A percentile compares a stretch with the other conserved stretches of the same genome.
Conservation (phyloP, 176 grass and related monocot genomes). For the Echinochloa phyllopogon region DNA sequence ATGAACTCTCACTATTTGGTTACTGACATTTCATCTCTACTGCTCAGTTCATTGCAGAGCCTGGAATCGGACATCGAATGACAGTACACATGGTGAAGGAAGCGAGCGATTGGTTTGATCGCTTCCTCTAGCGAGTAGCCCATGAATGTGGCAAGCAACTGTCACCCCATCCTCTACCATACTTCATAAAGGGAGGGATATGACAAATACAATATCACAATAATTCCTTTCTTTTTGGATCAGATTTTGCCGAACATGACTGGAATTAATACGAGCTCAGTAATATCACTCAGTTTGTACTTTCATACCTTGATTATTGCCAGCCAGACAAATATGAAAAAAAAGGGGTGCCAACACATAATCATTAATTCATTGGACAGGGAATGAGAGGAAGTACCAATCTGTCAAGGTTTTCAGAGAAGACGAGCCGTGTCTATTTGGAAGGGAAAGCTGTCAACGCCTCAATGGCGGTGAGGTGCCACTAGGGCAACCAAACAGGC, state of each 20-base stretch:
- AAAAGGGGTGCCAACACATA: background rate
- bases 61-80: constrained; percentile 57
- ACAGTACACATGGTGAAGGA: constrained; percentile 74
- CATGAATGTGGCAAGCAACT: background rate
- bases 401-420: background rate
- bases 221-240: background rate
- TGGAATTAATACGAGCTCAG: background rate
- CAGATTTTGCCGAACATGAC: background rate
- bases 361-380: background rate
- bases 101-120: constrained; percentile 85
- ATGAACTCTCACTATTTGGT: background rate
- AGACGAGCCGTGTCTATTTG: constrained; percentile 9
- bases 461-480: background rate
- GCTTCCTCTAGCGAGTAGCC: constrained; percentile 36
- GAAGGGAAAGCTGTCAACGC: constrained; percentile 11
- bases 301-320: background rate
- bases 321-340: background rate
- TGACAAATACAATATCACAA: background rate
- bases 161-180: background rate
- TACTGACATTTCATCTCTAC: constrained; percentile 19
- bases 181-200: background rate
- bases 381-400: background rate
- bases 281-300: background rate
- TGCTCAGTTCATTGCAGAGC: constrained; percentile 68
- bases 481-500: background rate